Evolutionary conservation across 1,284 basidiomycete genomes (phyloP), one percentile per base, ranked within the genome.

Genomic region (Marasmius tenuissimus): DNA sequence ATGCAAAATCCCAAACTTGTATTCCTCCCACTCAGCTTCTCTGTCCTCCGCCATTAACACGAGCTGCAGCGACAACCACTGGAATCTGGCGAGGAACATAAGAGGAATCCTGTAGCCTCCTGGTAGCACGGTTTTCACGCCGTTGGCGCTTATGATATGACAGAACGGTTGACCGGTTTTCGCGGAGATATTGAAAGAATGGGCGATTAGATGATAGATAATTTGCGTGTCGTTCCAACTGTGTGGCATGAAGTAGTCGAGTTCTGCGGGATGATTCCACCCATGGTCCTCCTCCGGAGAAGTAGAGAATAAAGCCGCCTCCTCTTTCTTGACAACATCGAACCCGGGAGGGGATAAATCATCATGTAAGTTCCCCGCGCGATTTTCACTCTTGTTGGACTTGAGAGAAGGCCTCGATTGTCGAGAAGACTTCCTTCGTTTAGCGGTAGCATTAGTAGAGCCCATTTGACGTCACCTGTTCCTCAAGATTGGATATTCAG

Each of bases 81-180:
- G 74, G 61, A 77, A 80, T 54, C 76, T 76, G 52, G 74, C 73
- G 9, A 76, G 71, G 65, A 79, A 81, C 71, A 81, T 73, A 7
- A 81, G 66, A 1, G 79, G 79, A 22, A 77, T 64, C 2, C 79
- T 70, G 64, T 81, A 81, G 14, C 68, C 72, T 10, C 73, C 67
- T 1, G 79, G 79, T 3, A 77, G 59, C 4, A 64, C 58, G 0
- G 69, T 68, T 8, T 60, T 61, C 8, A 55, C 34, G 1, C 68
- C 71, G 39, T 71, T 66, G 8, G 57, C 51, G 3, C 61, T 52
- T 1, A 58, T 66, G 18, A 73, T 65, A 20, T 61, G 50, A 16
- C 65, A 58, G 63, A 67, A 72, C 5, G 68, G 68, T 18, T 49
- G 47, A 22, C 54, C 39, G 1, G 66, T 66, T 0, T 59, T 51